phyloP scores from a whole-genome alignment of 164 flowering plant species.

The Pachysandra terminalis region DNA sequence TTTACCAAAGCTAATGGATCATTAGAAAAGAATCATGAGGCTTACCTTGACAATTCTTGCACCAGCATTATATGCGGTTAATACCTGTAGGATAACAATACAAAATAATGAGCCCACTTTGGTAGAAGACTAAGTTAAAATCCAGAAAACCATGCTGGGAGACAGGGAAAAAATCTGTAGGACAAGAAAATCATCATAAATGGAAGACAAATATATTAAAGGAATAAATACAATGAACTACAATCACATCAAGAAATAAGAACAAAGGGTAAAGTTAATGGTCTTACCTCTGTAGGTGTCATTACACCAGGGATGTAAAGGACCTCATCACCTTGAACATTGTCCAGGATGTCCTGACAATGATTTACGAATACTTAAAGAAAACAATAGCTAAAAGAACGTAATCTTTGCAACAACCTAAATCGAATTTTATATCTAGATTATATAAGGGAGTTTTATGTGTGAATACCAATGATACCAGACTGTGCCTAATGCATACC shows the following conservation, averaged over 20 bases:
- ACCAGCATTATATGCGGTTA: slow-evolving; percentile 22
- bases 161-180: too few relatives aligned
- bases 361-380: slow-evolving; percentile 2
- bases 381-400: too few relatives aligned
- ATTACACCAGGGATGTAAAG: slow-evolving; percentile 82
- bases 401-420: neutral
- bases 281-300: slow-evolving; percentile 84
- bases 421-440: neutral
- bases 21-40: neutral
- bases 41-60: slow-evolving; percentile 31
- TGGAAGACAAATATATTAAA: too few relatives aligned
- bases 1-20: too few relatives aligned
- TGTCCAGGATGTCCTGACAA: slow-evolving; percentile 49
- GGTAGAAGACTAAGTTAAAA: neutral
- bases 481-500: slow-evolving; percentile 35
- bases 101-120: neutral
- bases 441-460: neutral
- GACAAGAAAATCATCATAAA: too few relatives aligned
- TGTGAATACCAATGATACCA: neutral
- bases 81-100: slow-evolving; percentile 16
- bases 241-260: neutral
- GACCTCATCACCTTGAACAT: slow-evolving; percentile 35
- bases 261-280: slow-evolving; percentile 4
- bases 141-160: too few relatives aligned
- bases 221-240: neutral